Evolutionary conservation across 441 rosid genomes (phyloP), one percentile per base, ranked within the genome.

Genomic region (Populus hybrid): DNA sequence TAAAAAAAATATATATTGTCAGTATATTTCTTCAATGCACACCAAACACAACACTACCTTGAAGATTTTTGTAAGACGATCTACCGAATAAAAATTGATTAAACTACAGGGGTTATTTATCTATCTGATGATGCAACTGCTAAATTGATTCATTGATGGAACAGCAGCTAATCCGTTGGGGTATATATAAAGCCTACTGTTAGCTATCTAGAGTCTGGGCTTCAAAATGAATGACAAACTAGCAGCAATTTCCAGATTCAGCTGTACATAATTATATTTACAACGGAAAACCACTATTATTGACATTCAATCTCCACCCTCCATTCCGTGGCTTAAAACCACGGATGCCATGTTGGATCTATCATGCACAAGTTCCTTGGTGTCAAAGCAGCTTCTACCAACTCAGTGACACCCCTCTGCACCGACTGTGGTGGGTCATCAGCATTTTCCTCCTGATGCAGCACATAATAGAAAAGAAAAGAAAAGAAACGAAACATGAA

Each of bases 311-410:
- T 53, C 4, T 33, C 11, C 24, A 38, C 2, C 21, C 33, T 31
- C 6, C 33, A 31, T 31, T 38, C 20, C 24, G 28, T 8, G 67
- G 67, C 70, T 89, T 78, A 94, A 89, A 97, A 97, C 99, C 99
- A 97, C 16, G 99, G 99, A 87, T 94, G 99, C 99, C 99, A 97
- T n/a, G 99, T 97, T 66, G 99, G 99, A 85, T 97, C 99, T 98
- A 94, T 94, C 98, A 92, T 94, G 80, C 99, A 97, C 73, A 97
- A 84, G 85, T 93, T 91, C 77, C 97, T 92, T 1, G 98, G 97
- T 7, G 88, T 78, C 87, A 94, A 85, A 69, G 98, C 99, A 20
- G 98, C 95, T 67, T 93, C 97, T 31, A 97, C 97, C 87, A 94
- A 80, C 77, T 91, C 98, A 7, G 81, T 83, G 75, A 94, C 95